phyloP scores from a whole-genome alignment of 495 filamentous ascomycete genomes.

The Tuber umbilicatum region DNA sequence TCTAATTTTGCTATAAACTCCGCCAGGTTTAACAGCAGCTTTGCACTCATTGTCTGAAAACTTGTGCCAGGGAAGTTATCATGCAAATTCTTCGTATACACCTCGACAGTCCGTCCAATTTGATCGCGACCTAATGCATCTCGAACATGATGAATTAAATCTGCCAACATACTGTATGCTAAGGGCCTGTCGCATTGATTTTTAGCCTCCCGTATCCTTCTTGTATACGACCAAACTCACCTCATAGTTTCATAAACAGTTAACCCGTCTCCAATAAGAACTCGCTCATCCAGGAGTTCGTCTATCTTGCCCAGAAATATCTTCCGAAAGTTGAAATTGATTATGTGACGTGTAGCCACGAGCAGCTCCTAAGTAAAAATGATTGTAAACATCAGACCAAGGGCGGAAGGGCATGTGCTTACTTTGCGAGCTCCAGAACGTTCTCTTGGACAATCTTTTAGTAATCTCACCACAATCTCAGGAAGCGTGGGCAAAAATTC shows the following conservation, averaged over 20 bases:
- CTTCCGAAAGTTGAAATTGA: constrained; percentile 96
- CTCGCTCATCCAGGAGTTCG: constrained; percentile 86
- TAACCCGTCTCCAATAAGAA: constrained; percentile 87
- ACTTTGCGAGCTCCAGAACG: constrained; percentile 81
- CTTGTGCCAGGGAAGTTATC: constrained; percentile 96
- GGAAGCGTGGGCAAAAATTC: constrained; percentile 87
- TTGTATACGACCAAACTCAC: constrained; percentile 12
- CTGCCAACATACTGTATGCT: constrained; percentile 96
- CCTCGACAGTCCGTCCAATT: constrained; percentile 88
- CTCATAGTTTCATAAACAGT: constrained; percentile 93
- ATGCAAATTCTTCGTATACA: constrained; percentile 93
- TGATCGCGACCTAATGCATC: constrained; percentile 75
- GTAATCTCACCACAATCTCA: constrained; percentile 79
- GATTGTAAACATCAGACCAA: constrained; percentile 13
- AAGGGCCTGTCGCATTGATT: constrained; percentile 54
- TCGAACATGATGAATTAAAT: constrained; percentile 94
- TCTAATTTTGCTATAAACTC: constrained; percentile 89
- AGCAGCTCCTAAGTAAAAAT: constrained; percentile 58
- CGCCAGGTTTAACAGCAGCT: constrained; percentile 91
- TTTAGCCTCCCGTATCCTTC: neutral
- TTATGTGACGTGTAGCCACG: constrained; percentile 95
- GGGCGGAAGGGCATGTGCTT: neutral
- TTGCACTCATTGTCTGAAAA: constrained; percentile 99
- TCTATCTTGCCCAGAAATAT: constrained; percentile 95
- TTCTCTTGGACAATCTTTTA: constrained; percentile 90